Base-by-base conservation (phyloP, 192 early-diverging fungal species). In the Kappamyces sp. region DNA sequence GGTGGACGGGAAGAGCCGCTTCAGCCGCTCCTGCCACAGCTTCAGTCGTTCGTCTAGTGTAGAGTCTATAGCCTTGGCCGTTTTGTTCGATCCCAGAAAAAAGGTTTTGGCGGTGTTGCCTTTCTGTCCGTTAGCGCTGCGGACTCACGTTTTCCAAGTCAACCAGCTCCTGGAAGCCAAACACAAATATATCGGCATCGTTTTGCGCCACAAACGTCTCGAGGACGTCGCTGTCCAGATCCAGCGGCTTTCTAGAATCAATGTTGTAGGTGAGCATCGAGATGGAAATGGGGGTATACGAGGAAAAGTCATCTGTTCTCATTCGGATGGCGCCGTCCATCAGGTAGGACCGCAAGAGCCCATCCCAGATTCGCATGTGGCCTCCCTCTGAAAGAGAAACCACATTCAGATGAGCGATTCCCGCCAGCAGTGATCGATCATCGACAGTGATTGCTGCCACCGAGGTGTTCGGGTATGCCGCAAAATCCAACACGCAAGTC, bases 211-310 rank as follows among this genome's bases (percentile, higher is more conserved):
- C 35, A 63, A 67, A 57, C 35, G 67, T 39, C 3, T 50, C 47
- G 49, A 79, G 64, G 54, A 62, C 74, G 13, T 76, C 50, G 53
- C 75, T 72, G 9, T 90, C 86, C 64, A 94, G 69, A 10, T 81
- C 82, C 23, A 84, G 78, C 2, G 93, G 92, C 73, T 96, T 98
- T 40, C 73, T 77, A 0, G 93, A 86, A 70, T 92, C 93, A 60
- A 92, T 88, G 71, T 98, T 98, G 88, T 89, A 98, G 49, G 88
- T 92, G 60, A 87, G 88, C 33, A 98, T 83, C 52, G 93, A 73
- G 32, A 95, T 70, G 5, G 81, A 75, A 8, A 90, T 51, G 32
- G 84, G 74, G 23, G 80, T 76, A 70, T 83, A 87, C 4, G 59
- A 72, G 39, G 82, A 81, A 58, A 83, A 90, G 40, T 85, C 77